Evolutionary conservation across 2,329 filamentous ascomycete species (phyloP).

Genomic region (Neophaeococcomyces aloes): DNA sequence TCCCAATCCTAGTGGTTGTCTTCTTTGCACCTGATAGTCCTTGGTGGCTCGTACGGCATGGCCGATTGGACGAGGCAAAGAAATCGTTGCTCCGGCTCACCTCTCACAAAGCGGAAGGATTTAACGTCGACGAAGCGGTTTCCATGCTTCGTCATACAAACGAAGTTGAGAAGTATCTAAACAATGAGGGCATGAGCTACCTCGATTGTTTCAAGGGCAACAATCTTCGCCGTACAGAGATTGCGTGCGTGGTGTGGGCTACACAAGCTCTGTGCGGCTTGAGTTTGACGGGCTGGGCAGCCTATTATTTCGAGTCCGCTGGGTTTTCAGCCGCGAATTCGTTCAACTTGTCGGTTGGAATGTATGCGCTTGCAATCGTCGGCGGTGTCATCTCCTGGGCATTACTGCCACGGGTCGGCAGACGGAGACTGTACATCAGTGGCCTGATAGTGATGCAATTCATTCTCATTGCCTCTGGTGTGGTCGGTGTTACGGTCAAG

Average conservation of each 20-base stretch:
- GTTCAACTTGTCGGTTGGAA: slow-evolving; percentile 45
- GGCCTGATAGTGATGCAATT: slow-evolving; percentile 61
- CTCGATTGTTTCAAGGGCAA: slow-evolving; percentile 35
- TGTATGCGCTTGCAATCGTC: slow-evolving; percentile 58
- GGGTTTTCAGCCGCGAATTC: slow-evolving; percentile 27
- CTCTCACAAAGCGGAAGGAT: slow-evolving; percentile 27
- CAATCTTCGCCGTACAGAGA: slow-evolving; percentile 35
- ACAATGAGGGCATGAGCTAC: slow-evolving; percentile 20
- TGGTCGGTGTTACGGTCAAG: slow-evolving; percentile 16
- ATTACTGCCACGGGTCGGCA: slow-evolving; percentile 64
- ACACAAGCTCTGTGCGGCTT: slow-evolving; percentile 36
- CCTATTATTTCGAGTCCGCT: slow-evolving; percentile 38
- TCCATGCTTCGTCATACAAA: slow-evolving; percentile 51
- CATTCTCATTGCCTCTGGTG: slow-evolving; percentile 25
- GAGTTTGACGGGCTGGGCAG: slow-evolving; percentile 36
- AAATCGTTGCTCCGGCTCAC: slow-evolving; percentile 33
- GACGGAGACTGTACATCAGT: slow-evolving; percentile 62
- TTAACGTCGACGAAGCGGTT: slow-evolving; percentile 40
- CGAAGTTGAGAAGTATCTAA: slow-evolving; percentile 26
- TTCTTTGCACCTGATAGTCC: slow-evolving; percentile 41
- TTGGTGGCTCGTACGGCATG: slow-evolving; percentile 41
- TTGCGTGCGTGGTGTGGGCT: slow-evolving; percentile 35
- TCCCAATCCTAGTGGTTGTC: slow-evolving; percentile 36
- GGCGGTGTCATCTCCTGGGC: slow-evolving; percentile 72
- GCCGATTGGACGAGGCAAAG: slow-evolving; percentile 33